Evolutionary conservation across 257 asterid genomes (phyloP), one percentile per base, ranked within the genome.

Genomic region (Dorcoceras hygrometricum): DNA sequence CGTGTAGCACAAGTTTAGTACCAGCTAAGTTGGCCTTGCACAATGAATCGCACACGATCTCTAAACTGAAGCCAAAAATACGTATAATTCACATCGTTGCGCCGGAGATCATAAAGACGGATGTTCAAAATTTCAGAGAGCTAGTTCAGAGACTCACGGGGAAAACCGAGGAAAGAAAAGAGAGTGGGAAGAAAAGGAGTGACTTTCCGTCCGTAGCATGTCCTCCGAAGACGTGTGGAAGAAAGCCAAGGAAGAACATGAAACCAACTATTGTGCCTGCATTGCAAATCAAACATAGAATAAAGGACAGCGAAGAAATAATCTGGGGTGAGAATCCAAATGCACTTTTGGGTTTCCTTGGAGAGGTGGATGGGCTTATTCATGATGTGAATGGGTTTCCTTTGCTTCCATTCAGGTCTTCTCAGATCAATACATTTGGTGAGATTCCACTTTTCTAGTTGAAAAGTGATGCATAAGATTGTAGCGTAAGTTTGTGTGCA

Each of bases 91-190:
- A 90, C 84, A 71, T 88, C 58, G 77, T 84, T 28, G 89, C 88
- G 48, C 96, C 96, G 5, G 76, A 88, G 54, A 80, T 90, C 71
- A 90, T 90, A 62, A 86, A 82, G 76, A 84, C 95, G 5, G 85
- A 82, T 29, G 92, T 72, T 5, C 80, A 82, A 57, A 79, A 86
- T 53, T 90, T 90, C 74, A 77, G 87, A 9, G 82, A 76, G 73
- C 87, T 90, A 22, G 97, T 90, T 2, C 97, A 90, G 62, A 84
- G 84, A 68, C 89, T 90, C 54, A 90, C 97, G 0, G 97, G 97
- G 31, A 90, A 84, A 77, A 77, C 85, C 4, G 80, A 29, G n/a
- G 78, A 65, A 59, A 67, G n/a, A 18, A 73, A 67, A 66, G 71
- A 26, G 31, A 73, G 69, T 8, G 57, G 24, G 5, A 57, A 23